phyloP scores from a whole-genome alignment of 805 yeast genomes.

The Yamadazyma takamatsuzukensis region DNA sequence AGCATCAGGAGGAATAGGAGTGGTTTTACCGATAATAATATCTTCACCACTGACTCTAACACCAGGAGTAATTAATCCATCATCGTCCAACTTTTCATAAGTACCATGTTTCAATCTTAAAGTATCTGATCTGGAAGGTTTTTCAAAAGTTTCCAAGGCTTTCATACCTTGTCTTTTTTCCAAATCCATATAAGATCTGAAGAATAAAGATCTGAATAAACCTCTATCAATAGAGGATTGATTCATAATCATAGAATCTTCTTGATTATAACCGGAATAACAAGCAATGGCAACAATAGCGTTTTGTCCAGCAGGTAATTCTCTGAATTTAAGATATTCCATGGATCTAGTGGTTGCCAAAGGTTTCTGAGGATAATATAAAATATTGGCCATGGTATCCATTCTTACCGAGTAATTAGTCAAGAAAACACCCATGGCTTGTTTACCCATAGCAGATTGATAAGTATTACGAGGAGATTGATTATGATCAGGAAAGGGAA shows the following conservation, averaged over 20 bases:
- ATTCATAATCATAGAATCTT: conserved; percentile 99
- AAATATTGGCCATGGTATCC: conserved; percentile 99
- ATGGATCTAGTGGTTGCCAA: conserved; percentile 96
- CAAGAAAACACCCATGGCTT: conserved; percentile 98
- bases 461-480: conserved; percentile 99
- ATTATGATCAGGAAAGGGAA: conserved; percentile 99
- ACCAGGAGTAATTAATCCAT: conserved; percentile 97
- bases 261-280: conserved; percentile 98
- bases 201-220: conserved; percentile 89
- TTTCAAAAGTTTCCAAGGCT: conserved; percentile 95
- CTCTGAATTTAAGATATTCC: conserved; percentile 97
- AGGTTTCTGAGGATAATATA: conserved; percentile 97
- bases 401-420: conserved; percentile 94
- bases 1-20: conserved; percentile 98
- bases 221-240: conserved; percentile 97
- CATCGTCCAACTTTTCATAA: conserved; percentile 96
- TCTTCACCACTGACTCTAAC: conserved; percentile 98
- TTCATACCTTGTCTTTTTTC: conserved; percentile 99
- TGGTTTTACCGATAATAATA: conserved; percentile 96
- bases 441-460: conserved; percentile 99
- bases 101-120: conserved; percentile 96
- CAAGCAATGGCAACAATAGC: conserved; percentile 98
- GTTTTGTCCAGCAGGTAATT: conserved; percentile 98
- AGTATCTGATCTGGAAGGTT: conserved; percentile 93
- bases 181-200: conserved; percentile 97